Conservation (phyloP, 257 asterid species). For the Mentha longifolia region DNA sequence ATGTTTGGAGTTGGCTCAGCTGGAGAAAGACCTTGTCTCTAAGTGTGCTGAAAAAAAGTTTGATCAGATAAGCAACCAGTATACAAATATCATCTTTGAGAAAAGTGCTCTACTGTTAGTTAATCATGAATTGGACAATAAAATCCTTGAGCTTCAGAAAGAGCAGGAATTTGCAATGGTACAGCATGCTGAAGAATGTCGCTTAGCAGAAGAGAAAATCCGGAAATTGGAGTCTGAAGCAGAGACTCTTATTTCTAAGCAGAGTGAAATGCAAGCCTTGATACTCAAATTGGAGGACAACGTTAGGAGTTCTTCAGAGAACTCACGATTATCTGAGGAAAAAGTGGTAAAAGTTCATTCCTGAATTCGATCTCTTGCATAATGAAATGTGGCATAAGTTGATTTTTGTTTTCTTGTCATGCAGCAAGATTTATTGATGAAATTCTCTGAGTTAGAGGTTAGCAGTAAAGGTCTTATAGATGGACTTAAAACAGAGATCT, state of each 20-base stretch:
- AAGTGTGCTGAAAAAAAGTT: constrained; percentile 66
- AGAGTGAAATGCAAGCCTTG: constrained; percentile 63
- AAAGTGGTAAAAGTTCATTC: constrained; percentile 66
- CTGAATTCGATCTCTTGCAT: constrained; percentile 35
- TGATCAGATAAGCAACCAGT: constrained; percentile 60
- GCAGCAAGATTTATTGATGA: constrained; percentile 79
- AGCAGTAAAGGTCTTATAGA: constrained; percentile 56
- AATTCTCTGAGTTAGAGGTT: constrained; percentile 66
- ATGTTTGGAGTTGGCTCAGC: constrained; percentile 65
- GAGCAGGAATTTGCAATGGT: constrained; percentile 85
- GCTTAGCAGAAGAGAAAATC: constrained; percentile 73
- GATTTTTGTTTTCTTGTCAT: constrained; percentile 38
- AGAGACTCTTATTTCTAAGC: constrained; percentile 62
- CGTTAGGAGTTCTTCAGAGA: constrained; percentile 58
- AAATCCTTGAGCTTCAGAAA: constrained; percentile 79
- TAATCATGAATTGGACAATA: constrained; percentile 65
- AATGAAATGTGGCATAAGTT: constrained; percentile 25
- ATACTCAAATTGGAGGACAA: constrained; percentile 64
- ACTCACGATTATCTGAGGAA: constrained; percentile 63
- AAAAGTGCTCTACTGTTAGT: constrained; percentile 58
- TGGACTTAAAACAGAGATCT: constrained; percentile 65
- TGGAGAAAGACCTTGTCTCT: constrained; percentile 70
- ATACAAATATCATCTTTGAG: constrained; percentile 54
- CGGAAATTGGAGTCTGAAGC: constrained; percentile 73
- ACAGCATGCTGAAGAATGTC: constrained; percentile 95